These are phyloP conservation scores for Physocladia obscura DNA, from an alignment of 192 early-diverging fungal species.

Conservation along the genomic window DNA sequence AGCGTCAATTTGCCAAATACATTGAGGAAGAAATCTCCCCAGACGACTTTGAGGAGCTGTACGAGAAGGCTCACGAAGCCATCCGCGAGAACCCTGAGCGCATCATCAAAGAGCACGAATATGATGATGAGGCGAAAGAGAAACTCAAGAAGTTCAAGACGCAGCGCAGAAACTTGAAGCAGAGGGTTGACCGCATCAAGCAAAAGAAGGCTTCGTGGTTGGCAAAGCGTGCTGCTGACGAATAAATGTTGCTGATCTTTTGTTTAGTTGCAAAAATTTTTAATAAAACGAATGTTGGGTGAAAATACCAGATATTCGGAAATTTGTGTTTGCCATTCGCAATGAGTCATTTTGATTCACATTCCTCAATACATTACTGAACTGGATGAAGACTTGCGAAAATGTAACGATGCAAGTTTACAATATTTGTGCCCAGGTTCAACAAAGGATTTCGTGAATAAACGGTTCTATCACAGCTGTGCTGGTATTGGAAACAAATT, in stretches of 20 bases:
- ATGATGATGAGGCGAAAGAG: constrained; percentile 72
- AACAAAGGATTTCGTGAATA: too few relatives aligned
- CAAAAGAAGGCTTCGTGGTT: constrained; percentile 86
- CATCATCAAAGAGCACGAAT: constrained; percentile 56
- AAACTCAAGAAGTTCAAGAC: constrained; percentile 74
- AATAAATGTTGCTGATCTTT: constrained; percentile 18
- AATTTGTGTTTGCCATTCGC: not conserved
- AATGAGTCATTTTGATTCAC: not conserved
- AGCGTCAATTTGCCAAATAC: constrained; percentile 92
- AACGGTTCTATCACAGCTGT: too few relatives aligned
- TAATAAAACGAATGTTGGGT: not conserved
- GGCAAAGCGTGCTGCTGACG: constrained; percentile 39
- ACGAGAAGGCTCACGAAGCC: constrained; percentile 84
- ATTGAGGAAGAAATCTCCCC: constrained; percentile 81
- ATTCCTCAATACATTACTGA: not conserved
- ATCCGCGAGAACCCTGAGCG: constrained; percentile 88
- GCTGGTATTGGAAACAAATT: too few relatives aligned
- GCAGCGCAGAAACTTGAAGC: constrained; percentile 81
- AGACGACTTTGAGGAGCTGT: constrained; percentile 94
- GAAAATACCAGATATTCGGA: not conserved
- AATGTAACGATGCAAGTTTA: too few relatives aligned
- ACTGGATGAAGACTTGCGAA: too few relatives aligned
- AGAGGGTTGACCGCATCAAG: constrained; percentile 83
- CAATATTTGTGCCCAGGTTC: too few relatives aligned
- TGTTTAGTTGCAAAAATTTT: not conserved